Conservation (phyloP, 345 rosid genomes). For the Pugionium cornutum region DNA sequence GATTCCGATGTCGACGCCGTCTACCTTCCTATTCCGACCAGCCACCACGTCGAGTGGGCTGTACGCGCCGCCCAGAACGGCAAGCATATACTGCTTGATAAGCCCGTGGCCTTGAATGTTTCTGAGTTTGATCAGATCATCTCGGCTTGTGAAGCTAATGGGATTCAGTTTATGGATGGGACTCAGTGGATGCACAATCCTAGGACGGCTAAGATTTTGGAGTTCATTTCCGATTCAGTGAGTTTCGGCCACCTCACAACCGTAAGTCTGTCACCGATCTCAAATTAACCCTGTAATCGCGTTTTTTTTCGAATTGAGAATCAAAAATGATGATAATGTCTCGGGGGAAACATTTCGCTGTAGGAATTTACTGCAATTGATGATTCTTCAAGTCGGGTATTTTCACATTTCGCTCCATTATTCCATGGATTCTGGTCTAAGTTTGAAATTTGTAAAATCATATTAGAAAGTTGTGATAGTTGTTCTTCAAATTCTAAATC, state of each 20-base stretch:
- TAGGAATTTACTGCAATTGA: background rate
- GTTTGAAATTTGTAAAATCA: too few species aligned
- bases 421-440: too few species aligned
- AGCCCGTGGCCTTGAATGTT: slow-evolving; percentile 64
- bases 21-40: slow-evolving; percentile 71
- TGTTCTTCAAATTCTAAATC: too few species aligned
- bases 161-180: slow-evolving; percentile 85
- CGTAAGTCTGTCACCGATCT: slow-evolving; percentile 40
- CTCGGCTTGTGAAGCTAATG: slow-evolving; percentile 62
- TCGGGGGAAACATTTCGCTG: background rate
- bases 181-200: slow-evolving; percentile 91
- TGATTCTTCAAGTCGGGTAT: background rate
- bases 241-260: slow-evolving; percentile 60
- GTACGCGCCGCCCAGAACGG: slow-evolving; percentile 59
- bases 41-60: slow-evolving; percentile 77
- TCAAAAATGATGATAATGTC: background rate
- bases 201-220: slow-evolving; percentile 53
- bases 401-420: background rate
- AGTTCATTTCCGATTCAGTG: slow-evolving; percentile 49
- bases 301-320: background rate
- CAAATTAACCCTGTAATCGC: background rate
- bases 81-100: slow-evolving; percentile 79
- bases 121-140: slow-evolving; percentile 61
- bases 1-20: slow-evolving; percentile 77
- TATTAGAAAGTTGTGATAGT: too few species aligned